These are phyloP conservation scores for Acorus calamus DNA, from an alignment of 106 monocot species.

Conservation along the genomic window DNA sequence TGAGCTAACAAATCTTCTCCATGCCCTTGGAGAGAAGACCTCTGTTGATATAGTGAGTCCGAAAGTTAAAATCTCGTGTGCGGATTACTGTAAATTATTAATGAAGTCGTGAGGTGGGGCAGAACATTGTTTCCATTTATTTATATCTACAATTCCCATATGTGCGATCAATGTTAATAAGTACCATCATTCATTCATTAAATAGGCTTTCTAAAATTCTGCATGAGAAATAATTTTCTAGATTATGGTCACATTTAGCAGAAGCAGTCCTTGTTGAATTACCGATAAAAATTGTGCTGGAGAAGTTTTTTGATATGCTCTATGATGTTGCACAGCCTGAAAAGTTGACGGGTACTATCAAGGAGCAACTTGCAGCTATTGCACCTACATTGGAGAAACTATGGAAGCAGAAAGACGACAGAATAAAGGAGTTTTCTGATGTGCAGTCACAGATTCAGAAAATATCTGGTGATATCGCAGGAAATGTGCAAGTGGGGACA, in stretches of 20 bases:
- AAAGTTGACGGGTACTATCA: constrained; percentile 76
- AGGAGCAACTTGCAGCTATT: constrained; percentile 81
- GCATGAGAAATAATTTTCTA: no score
- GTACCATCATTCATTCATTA: no score
- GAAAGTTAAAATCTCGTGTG: no score
- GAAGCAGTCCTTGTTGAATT: no score
- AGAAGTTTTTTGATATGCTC: neutral
- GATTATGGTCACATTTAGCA: no score
- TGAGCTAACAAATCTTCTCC: constrained; percentile 57
- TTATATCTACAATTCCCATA: no score
- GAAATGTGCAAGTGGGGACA: constrained; percentile 28
- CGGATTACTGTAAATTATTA: no score
- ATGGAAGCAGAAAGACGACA: constrained; percentile 64
- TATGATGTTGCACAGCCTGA: constrained; percentile 46
- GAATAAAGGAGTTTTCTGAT: constrained; percentile 65
- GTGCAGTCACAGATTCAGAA: constrained; percentile 67
- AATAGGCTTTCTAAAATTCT: no score
- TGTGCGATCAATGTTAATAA: no score
- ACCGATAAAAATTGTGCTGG: no score
- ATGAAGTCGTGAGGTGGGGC: no score
- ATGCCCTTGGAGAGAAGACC: constrained; percentile 74
- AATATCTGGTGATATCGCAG: constrained; percentile 60
- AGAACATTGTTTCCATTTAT: no score
- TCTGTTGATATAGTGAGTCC: constrained; percentile 46
- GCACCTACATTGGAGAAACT: constrained; percentile 61